Evolutionary conservation across 768 basidiomycete species (phyloP), one percentile per base, ranked within the genome.

Genomic region (Tremella mesenterica): DNA sequence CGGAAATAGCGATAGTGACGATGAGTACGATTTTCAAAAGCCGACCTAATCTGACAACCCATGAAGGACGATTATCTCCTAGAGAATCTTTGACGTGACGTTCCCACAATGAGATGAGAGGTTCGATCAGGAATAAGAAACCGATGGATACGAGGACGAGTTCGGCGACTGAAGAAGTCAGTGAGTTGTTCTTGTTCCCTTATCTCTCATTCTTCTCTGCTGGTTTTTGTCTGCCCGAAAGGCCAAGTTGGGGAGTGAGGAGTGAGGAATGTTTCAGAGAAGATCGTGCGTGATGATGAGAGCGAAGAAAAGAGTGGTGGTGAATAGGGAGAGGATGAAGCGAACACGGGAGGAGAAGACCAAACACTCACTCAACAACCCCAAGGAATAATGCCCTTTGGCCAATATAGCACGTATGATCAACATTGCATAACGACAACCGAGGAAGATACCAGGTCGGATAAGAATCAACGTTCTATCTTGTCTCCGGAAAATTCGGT

Each of bases 61-160:
- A 36, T 43, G 20, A 44, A n/a, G 29, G 48, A 20, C 20, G 20
- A 14, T 25, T 20, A 23, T 46, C 8, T 2, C 20, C 2, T 1
- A 29, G 3, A 29, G 44, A 30, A 4, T 39, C 23, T 6, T 34
- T 34, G 34, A 62, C 31, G 30, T 52, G 44, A 1, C 25, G 27
- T 36, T 56, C 52, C 58, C 57, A 62, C 16, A 54, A 25, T 7
- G 14, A 34, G 30, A 61, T 33, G 31, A 50, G 14, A 21, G 60
- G 57, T 9, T 61, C 53, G 34, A 61, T 41, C 25, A 61, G 57
- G 54, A 61, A 58, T 1, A 61, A 46, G 48, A 29, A 52, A 16
- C 60, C 60, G 30, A 61, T 46, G 23, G 52, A 50, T 12, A 57
- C 39, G 21, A 61, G 57, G 49, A 61, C 48, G 14, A 58, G 52